These are phyloP conservation scores for Fraxinus dipetala DNA, from an alignment of 305 asterid genomes.

Conservation along the genomic window DNA sequence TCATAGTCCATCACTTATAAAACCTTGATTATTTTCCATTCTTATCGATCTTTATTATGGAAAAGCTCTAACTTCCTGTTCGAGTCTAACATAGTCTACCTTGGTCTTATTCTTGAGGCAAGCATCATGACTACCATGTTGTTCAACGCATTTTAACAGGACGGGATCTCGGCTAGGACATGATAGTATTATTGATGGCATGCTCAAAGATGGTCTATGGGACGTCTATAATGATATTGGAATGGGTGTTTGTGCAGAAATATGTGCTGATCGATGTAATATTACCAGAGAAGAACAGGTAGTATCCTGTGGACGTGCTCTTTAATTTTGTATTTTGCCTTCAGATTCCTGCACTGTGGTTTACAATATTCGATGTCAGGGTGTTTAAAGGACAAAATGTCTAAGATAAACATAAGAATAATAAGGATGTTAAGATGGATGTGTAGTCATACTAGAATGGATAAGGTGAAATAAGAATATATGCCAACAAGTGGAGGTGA, in stretches of 20 bases:
- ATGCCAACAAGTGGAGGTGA: neutral
- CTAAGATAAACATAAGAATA: neutral
- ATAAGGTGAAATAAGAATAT: neutral
- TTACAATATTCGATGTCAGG: neutral
- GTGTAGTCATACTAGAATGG: neutral
- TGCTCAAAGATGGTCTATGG: conserved; percentile 98
- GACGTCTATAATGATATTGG: conserved; percentile 91
- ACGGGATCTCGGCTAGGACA: conserved; percentile 90
- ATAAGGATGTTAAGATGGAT: neutral
- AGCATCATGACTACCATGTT: neutral
- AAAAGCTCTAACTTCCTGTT: neutral
- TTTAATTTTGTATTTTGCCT: neutral
- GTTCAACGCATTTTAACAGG: conserved; percentile 40
- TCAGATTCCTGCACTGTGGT: neutral
- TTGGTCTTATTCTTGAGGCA: conserved; percentile 5
- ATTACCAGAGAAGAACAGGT: conserved; percentile 86
- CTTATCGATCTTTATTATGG: neutral
- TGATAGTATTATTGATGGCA: conserved; percentile 77
- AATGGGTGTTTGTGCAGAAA: conserved; percentile 93
- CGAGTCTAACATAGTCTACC: neutral
- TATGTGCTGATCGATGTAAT: conserved; percentile 73
- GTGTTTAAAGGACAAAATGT: neutral
- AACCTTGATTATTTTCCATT: neutral
- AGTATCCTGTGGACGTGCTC: conserved; percentile 11
- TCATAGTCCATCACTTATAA: neutral